Base-by-base conservation (phyloP, 192 early-diverging fungal genomes). In the Mycoemilia scoparia region DNA sequence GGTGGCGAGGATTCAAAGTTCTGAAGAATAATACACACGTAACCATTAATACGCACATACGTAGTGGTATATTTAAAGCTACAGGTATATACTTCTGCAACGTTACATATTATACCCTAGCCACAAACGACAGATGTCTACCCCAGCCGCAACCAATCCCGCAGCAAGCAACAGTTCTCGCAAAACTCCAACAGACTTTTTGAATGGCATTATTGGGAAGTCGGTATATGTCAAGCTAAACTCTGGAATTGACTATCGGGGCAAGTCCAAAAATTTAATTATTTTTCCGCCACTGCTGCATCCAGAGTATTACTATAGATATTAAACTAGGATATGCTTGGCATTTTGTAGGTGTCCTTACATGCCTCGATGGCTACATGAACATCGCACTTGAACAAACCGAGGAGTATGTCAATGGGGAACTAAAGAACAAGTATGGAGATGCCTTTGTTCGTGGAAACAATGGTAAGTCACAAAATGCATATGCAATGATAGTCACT, bases 391-490 rank as follows among this genome's bases (percentile, higher is more conserved):
- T 97, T 51, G 92, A 93, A 60, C 72, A 88, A 38, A 92, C 89
- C 4, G 77, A 92, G 44, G 92, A 97, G 59, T 92, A 80, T 34
- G 89, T 92, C 18, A 78, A 91, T 49, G 92, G 92, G n/a, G 64
- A 80, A 35, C 58, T 86, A 21, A 89, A 80, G 39, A 88, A 92
- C 64, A 75, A 66, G 34, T 97, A 90, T 50, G 89, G 89, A 14
- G 92, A 97, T 41, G 76, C 76, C 2, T 97, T 97, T 57, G 87
- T 97, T 57, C 79, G 92, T 7, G 92, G 92, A 38, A 97, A 97
- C 63, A 93, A 93, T 53, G 74, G n/a, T n/a, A n/a, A n/a, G n/a
- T n/a, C n/a, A n/a, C n/a, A n/a, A n/a, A n/a, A n/a, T n/a, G n/a
- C n/a, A n/a, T n/a, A n/a, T n/a, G n/a, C n/a, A n/a, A n/a, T n/a